Evolutionary conservation across 2,329 filamentous ascomycete species (phyloP), one percentile per base, ranked within the genome.

Genomic region (Fusarium paranaense): DNA sequence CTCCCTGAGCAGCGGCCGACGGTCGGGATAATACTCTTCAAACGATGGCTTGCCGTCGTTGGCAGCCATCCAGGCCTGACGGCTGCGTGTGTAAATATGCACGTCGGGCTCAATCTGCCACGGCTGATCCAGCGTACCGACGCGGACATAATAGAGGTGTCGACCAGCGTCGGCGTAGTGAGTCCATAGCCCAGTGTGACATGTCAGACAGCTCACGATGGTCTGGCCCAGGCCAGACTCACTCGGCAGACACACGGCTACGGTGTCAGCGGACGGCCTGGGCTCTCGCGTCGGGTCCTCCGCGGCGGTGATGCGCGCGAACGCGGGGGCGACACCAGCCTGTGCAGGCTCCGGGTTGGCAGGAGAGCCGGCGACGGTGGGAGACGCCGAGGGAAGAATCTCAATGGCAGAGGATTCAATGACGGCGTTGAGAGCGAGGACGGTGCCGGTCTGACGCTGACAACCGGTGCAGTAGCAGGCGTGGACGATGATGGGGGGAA

Each of bases 381-480:
- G 78, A 20, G 71, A 27, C 14, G 70, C 71, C n/a, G 78, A 78
- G 27, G 78, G 78, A 3, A 81, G 78, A 3, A 83, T 74, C 16
- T 66, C 70, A 54, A 87, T 64, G 64, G 81, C 77, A 35, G 80
- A 74, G 30, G 82, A 73, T 72, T 87, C 85, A 75, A 86, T 82
- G 66, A 85, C 66, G 66, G 82, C 82, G 79, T 86, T 86, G 69
- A 86, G 60, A 78, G 77, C 80, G 60, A 83, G 80, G 66, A 76
- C 81, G 47, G 81, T 80, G 68, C 86, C 85, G 18, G 82, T 83
- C 74, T 86, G 84, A 63, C 81, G 83, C 73, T 87, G 85, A 79
- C 86, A 87, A 67, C 78, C 77, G 27, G 83, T 84, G 79, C 86
- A 87, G 78, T 86, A 83, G 78, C 86, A 87, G 81, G 83, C 85